These are phyloP conservation scores for Alternaria alternata DNA, from an alignment of 2,329 filamentous ascomycete genomes.

Conservation along the genomic window DNA sequence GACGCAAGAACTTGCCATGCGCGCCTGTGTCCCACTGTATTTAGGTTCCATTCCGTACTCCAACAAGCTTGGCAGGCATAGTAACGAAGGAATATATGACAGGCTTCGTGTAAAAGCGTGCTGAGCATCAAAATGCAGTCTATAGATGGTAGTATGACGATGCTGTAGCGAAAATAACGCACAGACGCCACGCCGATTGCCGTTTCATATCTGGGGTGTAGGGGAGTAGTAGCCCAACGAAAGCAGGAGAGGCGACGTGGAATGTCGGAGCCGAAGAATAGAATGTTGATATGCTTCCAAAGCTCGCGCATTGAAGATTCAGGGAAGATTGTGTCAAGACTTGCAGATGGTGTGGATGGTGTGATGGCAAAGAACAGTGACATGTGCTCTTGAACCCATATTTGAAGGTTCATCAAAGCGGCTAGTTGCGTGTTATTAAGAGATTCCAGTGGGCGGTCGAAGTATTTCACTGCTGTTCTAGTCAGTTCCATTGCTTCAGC, in stretches of 20 bases:
- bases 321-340: not conserved
- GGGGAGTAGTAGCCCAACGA: not conserved
- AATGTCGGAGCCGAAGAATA: constrained; percentile 1
- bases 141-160: not conserved
- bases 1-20: not conserved
- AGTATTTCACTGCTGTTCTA: not conserved
- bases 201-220: not conserved
- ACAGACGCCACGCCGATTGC: not conserved
- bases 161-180: not conserved
- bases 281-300: constrained; percentile 2
- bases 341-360: not conserved
- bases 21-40: not conserved
- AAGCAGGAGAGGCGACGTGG: not conserved
- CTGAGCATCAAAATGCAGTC: not conserved
- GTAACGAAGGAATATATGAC: not conserved
- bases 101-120: not conserved
- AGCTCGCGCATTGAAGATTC: not conserved
- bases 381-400: not conserved
- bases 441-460: not conserved
- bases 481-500: not conserved
- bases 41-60: not conserved
- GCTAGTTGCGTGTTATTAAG: not conserved
- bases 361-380: not conserved
- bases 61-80: not conserved
- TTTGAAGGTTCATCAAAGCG: not conserved